These are phyloP conservation scores for Tolypocladium tundrense DNA, from an alignment of 2,329 filamentous ascomycete genomes.

Conservation along the genomic window DNA sequence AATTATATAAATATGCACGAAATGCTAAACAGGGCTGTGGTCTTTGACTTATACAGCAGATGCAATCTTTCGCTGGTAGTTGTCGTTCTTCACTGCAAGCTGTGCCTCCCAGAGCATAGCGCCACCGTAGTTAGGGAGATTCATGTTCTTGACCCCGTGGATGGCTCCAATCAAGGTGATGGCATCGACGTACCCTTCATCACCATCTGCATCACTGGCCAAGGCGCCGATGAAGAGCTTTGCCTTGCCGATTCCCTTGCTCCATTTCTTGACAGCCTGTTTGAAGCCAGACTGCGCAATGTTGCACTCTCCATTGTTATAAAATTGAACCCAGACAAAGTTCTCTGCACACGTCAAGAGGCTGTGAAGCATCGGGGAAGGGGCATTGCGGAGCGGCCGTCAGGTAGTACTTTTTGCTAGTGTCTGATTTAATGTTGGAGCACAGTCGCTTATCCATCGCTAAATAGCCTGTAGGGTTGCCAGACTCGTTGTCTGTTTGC, in stretches of 20 bases:
- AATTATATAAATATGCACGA: too few relatives aligned
- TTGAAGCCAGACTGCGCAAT: slow-evolving; percentile 43
- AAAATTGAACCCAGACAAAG: slow-evolving; percentile 49
- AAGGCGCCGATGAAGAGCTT: slow-evolving; percentile 51
- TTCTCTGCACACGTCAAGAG: slow-evolving; percentile 10
- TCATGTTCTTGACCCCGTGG: slow-evolving; percentile 31
- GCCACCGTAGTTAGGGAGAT: slow-evolving; percentile 50
- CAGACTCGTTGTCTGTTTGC: slow-evolving; percentile 40
- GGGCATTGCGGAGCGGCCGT: slow-evolving; percentile 8
- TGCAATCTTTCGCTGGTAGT: slow-evolving; percentile 15
- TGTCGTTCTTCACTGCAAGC: slow-evolving; percentile 42
- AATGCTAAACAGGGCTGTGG: too few relatives aligned
- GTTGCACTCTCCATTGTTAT: slow-evolving; percentile 55
- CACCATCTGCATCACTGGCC: slow-evolving; percentile 36
- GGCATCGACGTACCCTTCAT: slow-evolving; percentile 40
- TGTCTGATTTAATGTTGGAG: slow-evolving; percentile 37
- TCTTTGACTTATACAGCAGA: neutral
- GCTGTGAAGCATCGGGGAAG: slow-evolving; percentile 47
- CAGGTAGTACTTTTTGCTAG: neutral
- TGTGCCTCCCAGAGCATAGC: slow-evolving; percentile 60
- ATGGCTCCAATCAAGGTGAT: slow-evolving; percentile 36
- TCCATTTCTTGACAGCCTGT: slow-evolving; percentile 52
- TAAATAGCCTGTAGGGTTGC: slow-evolving; percentile 47
- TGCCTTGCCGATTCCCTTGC: slow-evolving; percentile 46
- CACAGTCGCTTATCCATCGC: slow-evolving; percentile 49